phyloP scores from a whole-genome alignment of 2,329 filamentous ascomycete genomes.

The Fusarium mangiferae region DNA sequence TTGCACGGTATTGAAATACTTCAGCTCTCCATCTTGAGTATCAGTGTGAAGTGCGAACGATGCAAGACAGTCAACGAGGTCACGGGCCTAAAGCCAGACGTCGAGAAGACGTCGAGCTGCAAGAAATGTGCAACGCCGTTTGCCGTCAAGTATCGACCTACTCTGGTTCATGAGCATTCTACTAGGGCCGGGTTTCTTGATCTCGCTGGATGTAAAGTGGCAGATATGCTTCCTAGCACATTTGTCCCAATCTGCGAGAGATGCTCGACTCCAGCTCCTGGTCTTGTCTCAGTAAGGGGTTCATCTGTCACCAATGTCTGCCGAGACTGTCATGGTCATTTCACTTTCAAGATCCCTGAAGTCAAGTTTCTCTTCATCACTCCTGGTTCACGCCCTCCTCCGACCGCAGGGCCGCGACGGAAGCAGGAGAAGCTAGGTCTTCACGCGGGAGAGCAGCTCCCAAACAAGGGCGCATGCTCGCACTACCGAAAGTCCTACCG shows the following conservation, averaged over 20 bases:
- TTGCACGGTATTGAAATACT: constrained; percentile 81
- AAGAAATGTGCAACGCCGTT: constrained; percentile 67
- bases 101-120: constrained; percentile 63
- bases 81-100: constrained; percentile 68
- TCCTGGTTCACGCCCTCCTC: constrained; percentile 57
- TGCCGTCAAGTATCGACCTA: constrained; percentile 67
- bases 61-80: constrained; percentile 81
- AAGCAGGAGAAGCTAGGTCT: constrained; percentile 66
- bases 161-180: constrained; percentile 78
- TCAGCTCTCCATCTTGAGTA: constrained; percentile 71
- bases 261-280: constrained; percentile 77
- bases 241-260: constrained; percentile 82
- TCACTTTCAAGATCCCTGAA: constrained; percentile 82
- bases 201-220: constrained; percentile 76
- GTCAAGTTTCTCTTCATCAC: constrained; percentile 81
- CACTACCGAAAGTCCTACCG: constrained; percentile 70
- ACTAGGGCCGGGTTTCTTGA: constrained; percentile 83
- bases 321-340: constrained; percentile 81
- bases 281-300: constrained; percentile 77
- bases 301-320: constrained; percentile 80
- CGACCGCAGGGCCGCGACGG: constrained; percentile 54
- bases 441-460: constrained; percentile 66
- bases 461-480: constrained; percentile 62
- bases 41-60: constrained; percentile 81
- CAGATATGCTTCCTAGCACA: constrained; percentile 81